Base-by-base conservation (phyloP, 805 yeast genomes). In the Wickerhamomyces strasburgensis region DNA sequence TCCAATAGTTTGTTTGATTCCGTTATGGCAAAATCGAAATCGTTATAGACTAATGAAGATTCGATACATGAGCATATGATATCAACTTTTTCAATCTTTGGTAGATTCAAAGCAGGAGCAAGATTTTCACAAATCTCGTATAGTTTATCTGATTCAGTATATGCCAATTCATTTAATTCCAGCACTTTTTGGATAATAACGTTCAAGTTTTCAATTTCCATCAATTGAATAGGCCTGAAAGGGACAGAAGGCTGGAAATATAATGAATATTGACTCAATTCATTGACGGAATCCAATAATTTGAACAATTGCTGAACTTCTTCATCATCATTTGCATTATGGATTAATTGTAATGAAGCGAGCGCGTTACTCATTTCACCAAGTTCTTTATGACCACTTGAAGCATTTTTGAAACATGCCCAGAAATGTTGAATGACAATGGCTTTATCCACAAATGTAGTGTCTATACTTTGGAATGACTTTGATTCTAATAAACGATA, bases 11-110 rank as follows among this genome's bases (percentile, higher is more conserved):
- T 8, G 75, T 49, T 27, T 75, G 54, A 15, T 58, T 63, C n/a
- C 48, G 47, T 1, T 73, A 54, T 30, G 0, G 94, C 88, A 44
- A 65, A 75, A 2, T 57, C 54, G 47, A 84, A 84, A 54, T 84
- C 81, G 41, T 66, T 62, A 33, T 80, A 75, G 1, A 70, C 75
- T 19, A 84, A 62, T 0, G 94, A 75, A 31, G 80, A 68, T 46
- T 84, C 86, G 16, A 86, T 75, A 48, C 85, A 80, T 28, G 74
- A 66, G 13, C 68, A 59, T 37, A 65, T 55, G 5, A 73, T 42
- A 8, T 41, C 47, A 6, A 37, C 17, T 11, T 33, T 16, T 9
- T 43, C 18, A 6, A 50, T 35, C 15, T 39, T 14, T 4, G 38
- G 36, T 5, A 58, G 41, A 6, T 59, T 55, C 14, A 73, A 54